Evolutionary conservation across 2,329 filamentous ascomycete species (phyloP), one percentile per base, ranked within the genome.

Genomic region (Diaporthe sp.): DNA sequence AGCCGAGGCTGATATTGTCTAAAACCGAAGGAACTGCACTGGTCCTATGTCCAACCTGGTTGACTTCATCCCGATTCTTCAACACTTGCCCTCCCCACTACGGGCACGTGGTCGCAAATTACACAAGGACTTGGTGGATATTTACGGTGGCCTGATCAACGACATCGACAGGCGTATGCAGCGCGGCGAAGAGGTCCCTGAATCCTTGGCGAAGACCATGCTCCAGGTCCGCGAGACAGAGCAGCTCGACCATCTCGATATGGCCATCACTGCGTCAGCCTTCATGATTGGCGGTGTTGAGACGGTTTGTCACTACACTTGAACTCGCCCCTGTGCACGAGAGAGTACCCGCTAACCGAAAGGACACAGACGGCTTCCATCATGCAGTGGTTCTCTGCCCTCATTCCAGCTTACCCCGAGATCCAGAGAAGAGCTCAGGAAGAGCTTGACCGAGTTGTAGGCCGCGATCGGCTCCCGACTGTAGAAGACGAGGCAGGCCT

Each of bases 361-460:
- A 63, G 12, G 22, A 17, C 4, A 22, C 31, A 72, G 70, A 72
- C 70, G 9, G 70, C 70, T 25, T 72, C 70, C 15, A 72, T 72
- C 25, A 60, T 72, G 55, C 70, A 72, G 13, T 72, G 70, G 53
- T 60, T 72, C 55, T 60, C 70, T 34, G 70, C 70, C n/a, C 20
- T 72, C 1, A 60, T 72, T 4, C 55, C 70, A 15, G 53, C 70
- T 31, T 72, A 72, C 42, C 70, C 70, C 4, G n/a, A 60, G 4
- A 49, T 72, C 2, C 70, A 72, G 17, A 39, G n/a, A 22, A 44
- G 55, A 4, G 70, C 70, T 2, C 70, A 72, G 22, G 55, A 72
- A n/a, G 70, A 72, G 2, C 70, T 72, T 31, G 70, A 72, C 39
- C 53, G 70, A 6, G 53, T 72, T 9, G 70, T 72, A 6, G 70